A percentile compares a stretch with the other conserved stretches of the same genome.
phyloP scores from a whole-genome alignment of 176 grass and related monocot genomes.

The Neostapfia colusana region DNA sequence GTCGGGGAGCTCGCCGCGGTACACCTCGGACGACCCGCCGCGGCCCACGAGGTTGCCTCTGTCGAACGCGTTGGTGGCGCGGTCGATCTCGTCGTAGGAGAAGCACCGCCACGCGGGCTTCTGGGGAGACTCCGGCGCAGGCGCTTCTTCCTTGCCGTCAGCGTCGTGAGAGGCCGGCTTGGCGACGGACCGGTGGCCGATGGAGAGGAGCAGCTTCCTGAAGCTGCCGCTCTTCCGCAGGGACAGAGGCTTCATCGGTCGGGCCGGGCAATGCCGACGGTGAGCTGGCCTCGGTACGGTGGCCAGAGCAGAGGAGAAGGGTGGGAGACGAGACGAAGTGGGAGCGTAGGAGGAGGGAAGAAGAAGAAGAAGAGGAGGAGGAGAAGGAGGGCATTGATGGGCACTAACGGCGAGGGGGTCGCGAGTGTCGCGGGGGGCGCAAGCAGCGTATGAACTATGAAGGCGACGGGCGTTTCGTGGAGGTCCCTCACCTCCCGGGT shows the following conservation, averaged over 20 bases:
- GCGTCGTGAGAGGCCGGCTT: neutral
- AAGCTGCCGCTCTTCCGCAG: slow-evolving; percentile 33
- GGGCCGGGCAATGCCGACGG: neutral
- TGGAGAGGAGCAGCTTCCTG: slow-evolving; percentile 48
- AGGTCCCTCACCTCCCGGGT: neutral
- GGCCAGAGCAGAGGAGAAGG: neutral
- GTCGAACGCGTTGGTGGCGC: slow-evolving; percentile 60
- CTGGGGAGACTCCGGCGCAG: slow-evolving; percentile 7
- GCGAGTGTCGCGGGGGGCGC: slow-evolving; percentile 21
- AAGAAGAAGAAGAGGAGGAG: neutral
- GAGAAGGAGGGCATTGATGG: slow-evolving; percentile 45
- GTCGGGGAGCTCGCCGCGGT: slow-evolving; percentile 64
- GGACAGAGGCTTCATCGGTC: slow-evolving; percentile 37
- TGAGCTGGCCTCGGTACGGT: neutral
- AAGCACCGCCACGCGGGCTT: slow-evolving; percentile 67
- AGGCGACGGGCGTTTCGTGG: slow-evolving; percentile 43
- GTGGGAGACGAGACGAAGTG: slow-evolving; percentile 7
- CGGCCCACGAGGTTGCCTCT: slow-evolving; percentile 74
- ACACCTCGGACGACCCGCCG: slow-evolving; percentile 90
- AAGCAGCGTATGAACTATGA: slow-evolving; percentile 19
- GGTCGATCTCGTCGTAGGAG: slow-evolving; percentile 66
- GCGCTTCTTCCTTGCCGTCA: neutral
- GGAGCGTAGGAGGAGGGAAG: neutral
- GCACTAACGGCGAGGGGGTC: slow-evolving; percentile 20
- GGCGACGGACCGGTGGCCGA: neutral